Evolutionary conservation across 2,329 filamentous ascomycete species (phyloP).

Genomic region (Canariomyces notabilis): DNA sequence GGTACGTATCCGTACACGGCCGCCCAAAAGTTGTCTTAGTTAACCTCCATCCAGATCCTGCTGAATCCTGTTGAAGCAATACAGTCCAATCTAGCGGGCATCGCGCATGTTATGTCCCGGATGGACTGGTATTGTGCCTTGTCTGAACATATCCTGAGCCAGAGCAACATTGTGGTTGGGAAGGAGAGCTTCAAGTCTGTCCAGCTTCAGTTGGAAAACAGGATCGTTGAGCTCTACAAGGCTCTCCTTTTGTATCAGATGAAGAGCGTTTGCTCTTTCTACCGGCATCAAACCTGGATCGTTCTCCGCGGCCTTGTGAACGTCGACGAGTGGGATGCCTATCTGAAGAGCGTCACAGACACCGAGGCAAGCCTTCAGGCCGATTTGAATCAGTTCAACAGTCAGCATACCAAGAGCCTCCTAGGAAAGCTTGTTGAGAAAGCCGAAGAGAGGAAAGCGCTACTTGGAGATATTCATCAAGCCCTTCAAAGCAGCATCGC

Average conservation of each 20-base stretch:
- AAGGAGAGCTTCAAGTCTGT: slow-evolving; percentile 3
- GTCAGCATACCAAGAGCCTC: no score
- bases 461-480: no score
- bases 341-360: slow-evolving; percentile 27
- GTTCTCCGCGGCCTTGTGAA: slow-evolving; percentile 30
- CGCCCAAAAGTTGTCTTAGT: neutral
- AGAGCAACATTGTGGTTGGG: slow-evolving; percentile 6
- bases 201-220: slow-evolving; percentile 16
- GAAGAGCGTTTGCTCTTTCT: slow-evolving; percentile 36
- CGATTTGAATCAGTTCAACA: no score
- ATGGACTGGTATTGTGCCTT: slow-evolving; percentile 38
- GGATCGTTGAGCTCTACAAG: slow-evolving; percentile 34
- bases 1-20: no score
- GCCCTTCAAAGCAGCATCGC: no score
- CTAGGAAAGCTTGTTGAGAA: no score
- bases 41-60: slow-evolving; percentile 8
- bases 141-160: slow-evolving; percentile 19
- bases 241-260: slow-evolving; percentile 38
- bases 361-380: slow-evolving; percentile 24
- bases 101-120: slow-evolving; percentile 32
- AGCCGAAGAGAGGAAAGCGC: no score
- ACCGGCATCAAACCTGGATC: slow-evolving; percentile 26
- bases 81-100: slow-evolving; percentile 30
- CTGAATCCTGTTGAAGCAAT: slow-evolving; percentile 28
- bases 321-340: slow-evolving; percentile 33